These are phyloP conservation scores for Pseudotsuga menziesii DNA, from an alignment of 75 land plant species.

Conservation along the genomic window DNA sequence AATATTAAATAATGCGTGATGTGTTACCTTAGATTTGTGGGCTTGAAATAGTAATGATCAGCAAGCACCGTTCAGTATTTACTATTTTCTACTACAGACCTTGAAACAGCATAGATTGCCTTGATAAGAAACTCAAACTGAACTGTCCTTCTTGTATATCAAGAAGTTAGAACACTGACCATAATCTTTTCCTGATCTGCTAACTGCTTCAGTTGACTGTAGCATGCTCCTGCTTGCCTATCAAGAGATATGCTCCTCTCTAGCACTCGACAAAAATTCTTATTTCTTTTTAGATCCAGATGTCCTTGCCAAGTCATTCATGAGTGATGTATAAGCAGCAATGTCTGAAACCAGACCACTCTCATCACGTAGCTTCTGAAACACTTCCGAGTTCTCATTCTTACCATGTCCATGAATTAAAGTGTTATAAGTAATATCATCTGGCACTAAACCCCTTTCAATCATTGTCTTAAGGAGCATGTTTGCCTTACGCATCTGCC, in stretches of 20 bases:
- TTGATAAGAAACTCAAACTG: not conserved
- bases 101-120: not conserved
- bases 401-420: conserved; percentile 48
- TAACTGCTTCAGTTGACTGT: too few relatives aligned
- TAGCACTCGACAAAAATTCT: too few relatives aligned
- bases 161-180: too few relatives aligned
- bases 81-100: not conserved
- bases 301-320: conserved; percentile 18
- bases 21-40: not conserved
- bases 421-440: conserved; percentile 59
- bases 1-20: not conserved
- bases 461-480: conserved; percentile 63
- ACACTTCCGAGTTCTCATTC: conserved; percentile 14
- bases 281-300: not conserved
- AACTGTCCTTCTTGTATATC: not conserved
- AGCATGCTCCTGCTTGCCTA: too few relatives aligned
- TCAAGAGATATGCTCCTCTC: too few relatives aligned
- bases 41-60: conserved; percentile 2
- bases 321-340: conserved; percentile 37
- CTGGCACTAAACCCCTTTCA: conserved; percentile 45
- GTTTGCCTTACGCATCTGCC: conserved; percentile 66
- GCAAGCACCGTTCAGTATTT: not conserved
- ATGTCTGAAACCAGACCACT: conserved; percentile 48
- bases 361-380: conserved; percentile 26
- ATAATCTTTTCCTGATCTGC: too few relatives aligned